These are phyloP conservation scores for Schoenoplectus tabernaemontani DNA, from an alignment of 202 grass and related monocot genomes.

Conservation along the genomic window DNA sequence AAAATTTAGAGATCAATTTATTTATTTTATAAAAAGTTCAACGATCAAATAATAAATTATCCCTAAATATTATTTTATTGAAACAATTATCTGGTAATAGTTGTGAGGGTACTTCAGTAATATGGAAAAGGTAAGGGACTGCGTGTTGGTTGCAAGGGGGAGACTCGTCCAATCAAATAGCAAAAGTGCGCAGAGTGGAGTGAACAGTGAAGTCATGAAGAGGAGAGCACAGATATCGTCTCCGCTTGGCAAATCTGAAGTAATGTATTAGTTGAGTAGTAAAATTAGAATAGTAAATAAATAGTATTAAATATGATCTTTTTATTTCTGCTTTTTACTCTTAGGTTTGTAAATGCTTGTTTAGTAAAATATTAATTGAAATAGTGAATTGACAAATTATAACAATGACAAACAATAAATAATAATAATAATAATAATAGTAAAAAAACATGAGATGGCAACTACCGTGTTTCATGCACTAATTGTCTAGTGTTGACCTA, in stretches of 20 bases:
- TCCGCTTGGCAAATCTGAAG: not conserved
- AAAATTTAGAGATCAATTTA: too few relatives aligned
- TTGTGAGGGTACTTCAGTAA: not conserved
- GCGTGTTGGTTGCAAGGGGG: not conserved
- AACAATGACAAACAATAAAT: not conserved
- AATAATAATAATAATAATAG: not conserved
- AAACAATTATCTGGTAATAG: not conserved
- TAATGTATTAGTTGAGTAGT: not conserved
- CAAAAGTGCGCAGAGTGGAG: not conserved
- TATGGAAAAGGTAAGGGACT: not conserved
- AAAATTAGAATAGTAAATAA: not conserved
- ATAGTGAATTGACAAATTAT: not conserved
- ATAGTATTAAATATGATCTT: not conserved
- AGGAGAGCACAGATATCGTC: not conserved
- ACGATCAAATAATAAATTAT: too few relatives aligned
- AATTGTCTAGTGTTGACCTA: too few relatives aligned
- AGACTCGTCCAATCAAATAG: slow-evolving; percentile 9
- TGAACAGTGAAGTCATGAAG: slow-evolving; percentile 14
- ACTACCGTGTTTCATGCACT: too few relatives aligned
- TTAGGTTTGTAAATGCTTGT: not conserved
- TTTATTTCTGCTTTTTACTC: not conserved
- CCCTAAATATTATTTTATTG: not conserved
- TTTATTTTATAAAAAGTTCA: too few relatives aligned
- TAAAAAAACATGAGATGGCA: not conserved
- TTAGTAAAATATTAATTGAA: not conserved